phyloP scores from a whole-genome alignment of 2,329 filamentous ascomycete species.

The Cladosporium austrohemisphaericum region DNA sequence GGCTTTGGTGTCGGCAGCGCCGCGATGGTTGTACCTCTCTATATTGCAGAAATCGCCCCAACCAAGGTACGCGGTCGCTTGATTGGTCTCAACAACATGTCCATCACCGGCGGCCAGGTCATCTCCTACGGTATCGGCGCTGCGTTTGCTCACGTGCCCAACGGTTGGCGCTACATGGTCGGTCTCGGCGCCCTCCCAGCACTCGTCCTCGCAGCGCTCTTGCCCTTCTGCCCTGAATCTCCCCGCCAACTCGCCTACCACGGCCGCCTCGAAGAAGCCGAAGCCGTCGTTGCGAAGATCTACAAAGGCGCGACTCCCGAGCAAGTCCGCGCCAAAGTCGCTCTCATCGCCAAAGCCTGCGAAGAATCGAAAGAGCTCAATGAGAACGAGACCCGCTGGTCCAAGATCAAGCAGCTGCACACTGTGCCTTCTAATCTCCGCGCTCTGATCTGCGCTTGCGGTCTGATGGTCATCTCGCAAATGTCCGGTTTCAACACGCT shows the following conservation, averaged over 20 bases:
- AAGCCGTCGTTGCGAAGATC: conserved; percentile 35
- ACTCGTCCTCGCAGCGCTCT: conserved; percentile 33
- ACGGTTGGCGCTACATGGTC: conserved; percentile 34
- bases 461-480: conserved; percentile 67
- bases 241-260: conserved; percentile 40
- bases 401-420: conserved; percentile 32
- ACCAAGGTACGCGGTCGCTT: conserved; percentile 53
- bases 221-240: conserved; percentile 36
- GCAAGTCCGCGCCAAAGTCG: conserved; percentile 25
- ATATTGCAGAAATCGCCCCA: conserved; percentile 56
- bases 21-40: conserved; percentile 56
- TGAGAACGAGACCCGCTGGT: conserved; percentile 29
- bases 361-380: conserved; percentile 31
- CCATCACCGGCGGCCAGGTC: conserved; percentile 30
- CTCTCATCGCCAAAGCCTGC: conserved; percentile 28
- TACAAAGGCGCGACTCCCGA: conserved; percentile 27
- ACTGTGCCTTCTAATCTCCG: conserved; percentile 49
- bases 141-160: conserved; percentile 32
- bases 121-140: conserved; percentile 34
- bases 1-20: conserved; percentile 52
- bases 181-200: conserved; percentile 36
- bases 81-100: conserved; percentile 27
- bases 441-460: conserved; percentile 62
- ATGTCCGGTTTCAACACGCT: conserved; percentile 50
- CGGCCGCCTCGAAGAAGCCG: conserved; percentile 32